A percentile compares a stretch with the other conserved stretches of the same genome.
phyloP scores from a whole-genome alignment of 1,284 basidiomycete species.

The Microbotryomycetes sp. region DNA sequence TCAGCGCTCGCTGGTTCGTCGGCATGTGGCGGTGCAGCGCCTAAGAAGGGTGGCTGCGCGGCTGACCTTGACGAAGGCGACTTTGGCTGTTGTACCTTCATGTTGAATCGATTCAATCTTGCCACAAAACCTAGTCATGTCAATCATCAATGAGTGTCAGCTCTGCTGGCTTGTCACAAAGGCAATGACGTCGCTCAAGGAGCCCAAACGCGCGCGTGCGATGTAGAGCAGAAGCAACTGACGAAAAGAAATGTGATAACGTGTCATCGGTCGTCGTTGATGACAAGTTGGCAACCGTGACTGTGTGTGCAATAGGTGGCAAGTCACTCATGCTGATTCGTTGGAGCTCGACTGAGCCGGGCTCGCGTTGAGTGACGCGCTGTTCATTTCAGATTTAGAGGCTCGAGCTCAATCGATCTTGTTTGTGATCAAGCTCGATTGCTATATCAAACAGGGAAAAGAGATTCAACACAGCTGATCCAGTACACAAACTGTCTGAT shows the following conservation, averaged over 20 bases:
- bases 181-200: background rate
- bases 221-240: background rate
- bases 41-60: background rate
- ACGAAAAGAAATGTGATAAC: slow-evolving; percentile 62
- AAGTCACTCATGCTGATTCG: background rate
- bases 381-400: too few species aligned
- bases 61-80: slow-evolving; percentile 50
- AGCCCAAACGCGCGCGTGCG: background rate
- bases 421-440: too few species aligned
- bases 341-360: too few species aligned
- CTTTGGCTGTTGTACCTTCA: slow-evolving; percentile 48
- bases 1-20: background rate
- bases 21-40: background rate
- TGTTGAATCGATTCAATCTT: slow-evolving; percentile 53
- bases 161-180: too few species aligned
- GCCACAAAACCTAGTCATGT: slow-evolving; percentile 28
- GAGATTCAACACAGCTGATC: too few species aligned
- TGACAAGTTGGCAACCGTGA: background rate
- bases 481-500: too few species aligned
- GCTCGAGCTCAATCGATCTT: too few species aligned
- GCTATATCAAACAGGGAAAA: too few species aligned
- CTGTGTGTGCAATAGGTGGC: background rate
- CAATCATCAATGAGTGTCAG: background rate
- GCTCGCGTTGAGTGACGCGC: too few species aligned
- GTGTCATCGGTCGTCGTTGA: slow-evolving; percentile 55